Evolutionary conservation across 805 yeast species (phyloP).

Genomic region (Lachancea meyersii): DNA sequence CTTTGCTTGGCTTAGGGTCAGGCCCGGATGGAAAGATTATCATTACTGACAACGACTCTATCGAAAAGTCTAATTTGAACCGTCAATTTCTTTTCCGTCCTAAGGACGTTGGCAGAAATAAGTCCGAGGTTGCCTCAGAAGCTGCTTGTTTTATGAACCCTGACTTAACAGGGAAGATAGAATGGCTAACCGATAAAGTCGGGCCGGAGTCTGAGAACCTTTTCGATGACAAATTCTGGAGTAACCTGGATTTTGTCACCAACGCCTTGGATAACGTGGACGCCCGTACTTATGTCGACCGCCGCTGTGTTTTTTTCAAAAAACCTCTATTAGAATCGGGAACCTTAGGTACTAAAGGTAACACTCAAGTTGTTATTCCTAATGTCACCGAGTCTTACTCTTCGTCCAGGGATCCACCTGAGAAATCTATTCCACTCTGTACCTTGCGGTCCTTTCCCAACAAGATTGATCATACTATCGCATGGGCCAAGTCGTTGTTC

Average conservation of each 20-base stretch:
- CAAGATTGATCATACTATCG: slow-evolving; percentile 97
- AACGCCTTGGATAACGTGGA: slow-evolving; percentile 97
- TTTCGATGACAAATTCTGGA: slow-evolving; percentile 84
- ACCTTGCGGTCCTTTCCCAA: slow-evolving; percentile 96
- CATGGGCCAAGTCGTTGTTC: slow-evolving; percentile 96
- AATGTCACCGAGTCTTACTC: slow-evolving; percentile 91
- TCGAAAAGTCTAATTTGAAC: slow-evolving; percentile 92
- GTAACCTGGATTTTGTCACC: slow-evolving; percentile 75
- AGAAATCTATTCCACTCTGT: slow-evolving; percentile 93
- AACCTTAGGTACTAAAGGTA: slow-evolving; percentile 96
- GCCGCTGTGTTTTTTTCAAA: slow-evolving; percentile 88
- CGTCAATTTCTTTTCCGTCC: slow-evolving; percentile 95
- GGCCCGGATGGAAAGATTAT: slow-evolving; percentile 81
- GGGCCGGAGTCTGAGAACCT: slow-evolving; percentile 88
- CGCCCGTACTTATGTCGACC: slow-evolving; percentile 95
- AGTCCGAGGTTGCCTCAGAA: slow-evolving; percentile 81
- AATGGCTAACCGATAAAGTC: slow-evolving; percentile 75
- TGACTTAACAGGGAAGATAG: slow-evolving; percentile 70
- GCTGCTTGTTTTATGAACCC: slow-evolving; percentile 88
- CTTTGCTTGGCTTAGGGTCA: slow-evolving; percentile 89
- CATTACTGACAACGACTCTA: slow-evolving; percentile 90
- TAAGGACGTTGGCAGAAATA: slow-evolving; percentile 85
- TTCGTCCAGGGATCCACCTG: slow-evolving; percentile 97
- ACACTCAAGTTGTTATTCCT: slow-evolving; percentile 94
- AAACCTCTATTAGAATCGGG: slow-evolving; percentile 94